Conservation (phyloP, 345 rosid genomes). For the Rhodamnia rubescens region DNA sequence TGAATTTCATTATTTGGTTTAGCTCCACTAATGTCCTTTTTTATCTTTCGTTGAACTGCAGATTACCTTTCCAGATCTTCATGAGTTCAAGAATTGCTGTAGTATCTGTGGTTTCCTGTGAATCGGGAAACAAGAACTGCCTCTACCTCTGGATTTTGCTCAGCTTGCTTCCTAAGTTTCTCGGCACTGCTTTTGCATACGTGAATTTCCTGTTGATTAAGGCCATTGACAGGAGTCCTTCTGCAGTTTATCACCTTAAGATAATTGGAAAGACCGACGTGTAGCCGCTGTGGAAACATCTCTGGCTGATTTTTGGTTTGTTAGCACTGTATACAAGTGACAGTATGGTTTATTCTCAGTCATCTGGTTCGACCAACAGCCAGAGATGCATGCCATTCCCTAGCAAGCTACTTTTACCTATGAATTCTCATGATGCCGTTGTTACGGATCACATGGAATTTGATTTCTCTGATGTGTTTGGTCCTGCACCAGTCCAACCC, state of each 20-base stretch:
- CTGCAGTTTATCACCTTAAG: conserved; percentile 3
- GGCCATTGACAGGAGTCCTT: conserved; percentile 32
- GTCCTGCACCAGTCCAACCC: conserved; percentile 40
- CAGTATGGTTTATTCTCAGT: conserved; percentile 50
- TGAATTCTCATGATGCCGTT: conserved; percentile 25
- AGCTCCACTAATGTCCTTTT: background rate
- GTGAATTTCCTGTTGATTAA: conserved; percentile 42
- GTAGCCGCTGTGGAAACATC: conserved; percentile 7
- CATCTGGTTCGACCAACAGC: conserved; percentile 20
- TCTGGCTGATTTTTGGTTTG: background rate
- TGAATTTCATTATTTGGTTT: background rate
- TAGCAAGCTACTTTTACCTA: conserved; percentile 22
- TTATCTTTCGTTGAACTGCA: conserved; percentile 4
- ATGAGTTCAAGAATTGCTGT: conserved; percentile 68
- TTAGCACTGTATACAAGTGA: background rate
- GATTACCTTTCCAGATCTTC: conserved; percentile 56
- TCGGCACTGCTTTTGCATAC: conserved; percentile 37
- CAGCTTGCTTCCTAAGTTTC: conserved; percentile 64
- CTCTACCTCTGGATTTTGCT: conserved; percentile 49
- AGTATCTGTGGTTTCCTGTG: conserved; percentile 83
- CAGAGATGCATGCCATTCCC: conserved; percentile 15
- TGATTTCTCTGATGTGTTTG: conserved; percentile 69
- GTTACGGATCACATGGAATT: conserved; percentile 43
- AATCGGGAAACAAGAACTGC: conserved; percentile 76
- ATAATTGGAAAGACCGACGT: conserved; percentile 5